These are phyloP conservation scores for Botrytis deweyae DNA, from an alignment of 2,329 filamentous ascomycete species.

Conservation along the genomic window DNA sequence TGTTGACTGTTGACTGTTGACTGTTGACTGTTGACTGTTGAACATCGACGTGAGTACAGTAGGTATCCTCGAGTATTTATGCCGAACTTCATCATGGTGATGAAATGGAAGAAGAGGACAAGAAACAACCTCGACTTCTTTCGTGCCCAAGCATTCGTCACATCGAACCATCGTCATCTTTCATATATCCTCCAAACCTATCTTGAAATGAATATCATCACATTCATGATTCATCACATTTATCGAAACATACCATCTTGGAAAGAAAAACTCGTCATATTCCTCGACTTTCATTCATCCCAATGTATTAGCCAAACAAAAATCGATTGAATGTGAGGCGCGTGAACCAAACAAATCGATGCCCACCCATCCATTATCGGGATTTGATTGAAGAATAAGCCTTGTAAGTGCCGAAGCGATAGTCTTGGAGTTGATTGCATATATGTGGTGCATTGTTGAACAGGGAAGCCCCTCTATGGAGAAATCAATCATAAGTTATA, in stretches of 20 bases:
- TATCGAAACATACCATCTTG: not conserved
- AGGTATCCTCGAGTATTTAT: not conserved
- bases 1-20: too few species aligned
- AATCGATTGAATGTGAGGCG: not conserved
- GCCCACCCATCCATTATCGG: slow-evolving; percentile 25
- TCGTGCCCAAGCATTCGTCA: not conserved
- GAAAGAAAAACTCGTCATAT: not conserved
- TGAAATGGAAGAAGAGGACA: not conserved
- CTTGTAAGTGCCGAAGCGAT: slow-evolving; percentile 29
- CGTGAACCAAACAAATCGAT: slow-evolving; percentile 1
- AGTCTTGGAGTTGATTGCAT: not conserved
- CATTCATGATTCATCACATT: not conserved
- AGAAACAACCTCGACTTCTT: not conserved
- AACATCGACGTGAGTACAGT: not conserved
- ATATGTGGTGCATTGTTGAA: not conserved
- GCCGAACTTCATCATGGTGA: not conserved
- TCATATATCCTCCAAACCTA: not conserved
- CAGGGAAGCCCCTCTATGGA: slow-evolving; percentile 6
- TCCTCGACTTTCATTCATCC: not conserved
- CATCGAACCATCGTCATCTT: not conserved
- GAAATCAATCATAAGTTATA: not conserved
- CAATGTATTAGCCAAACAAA: not conserved
- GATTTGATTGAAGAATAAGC: slow-evolving; percentile 24
- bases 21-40: not conserved
- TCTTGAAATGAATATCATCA: not conserved